phyloP scores from a whole-genome alignment of 805 yeast genomes.

The Candida sonorensis region DNA sequence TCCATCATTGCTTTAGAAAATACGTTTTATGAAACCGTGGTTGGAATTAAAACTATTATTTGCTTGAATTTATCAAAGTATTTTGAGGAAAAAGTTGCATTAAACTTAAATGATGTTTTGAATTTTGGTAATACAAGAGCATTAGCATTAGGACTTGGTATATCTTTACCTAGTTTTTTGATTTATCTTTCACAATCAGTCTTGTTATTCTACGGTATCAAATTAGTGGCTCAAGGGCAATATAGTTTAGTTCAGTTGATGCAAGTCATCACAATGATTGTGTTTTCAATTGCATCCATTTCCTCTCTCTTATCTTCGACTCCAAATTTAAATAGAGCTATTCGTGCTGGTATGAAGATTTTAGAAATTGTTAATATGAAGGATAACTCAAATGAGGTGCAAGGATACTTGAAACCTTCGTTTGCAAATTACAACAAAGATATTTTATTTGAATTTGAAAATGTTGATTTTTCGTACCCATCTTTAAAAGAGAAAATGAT shows the following conservation, averaged over 20 bases:
- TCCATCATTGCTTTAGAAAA: slow-evolving; percentile 49
- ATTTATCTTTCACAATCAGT: slow-evolving; percentile 60
- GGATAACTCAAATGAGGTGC: slow-evolving; percentile 30
- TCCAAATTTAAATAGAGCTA: slow-evolving; percentile 79
- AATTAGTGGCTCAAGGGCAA: slow-evolving; percentile 50
- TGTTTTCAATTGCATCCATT: slow-evolving; percentile 67
- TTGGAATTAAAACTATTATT: slow-evolving; percentile 58
- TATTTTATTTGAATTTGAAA: slow-evolving; percentile 31
- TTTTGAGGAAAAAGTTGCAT: slow-evolving; percentile 38
- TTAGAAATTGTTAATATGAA: slow-evolving; percentile 32
- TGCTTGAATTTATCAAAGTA: slow-evolving; percentile 43
- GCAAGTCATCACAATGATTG: slow-evolving; percentile 62
- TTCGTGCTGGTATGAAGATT: slow-evolving; percentile 58
- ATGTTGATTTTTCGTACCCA: slow-evolving; percentile 47
- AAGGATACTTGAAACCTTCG: slow-evolving; percentile 30
- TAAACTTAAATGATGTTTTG: slow-evolving; percentile 31
- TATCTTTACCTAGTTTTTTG: slow-evolving; percentile 49
- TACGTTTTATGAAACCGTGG: slow-evolving; percentile 43
- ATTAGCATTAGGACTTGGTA: slow-evolving; percentile 57
- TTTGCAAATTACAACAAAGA: slow-evolving; percentile 1
- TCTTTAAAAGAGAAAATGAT: slow-evolving; percentile 16
- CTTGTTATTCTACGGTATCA: slow-evolving; percentile 73
- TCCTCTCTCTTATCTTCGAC: slow-evolving; percentile 52
- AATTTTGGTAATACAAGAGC: slow-evolving; percentile 46
- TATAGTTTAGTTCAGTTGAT: slow-evolving; percentile 55